Percentiles rank a stretch among this genome's conserved stretches.
These are phyloP conservation scores for Fusarium torulosum DNA, from an alignment of 2,329 filamentous ascomycete species.

Conservation along the genomic window DNA sequence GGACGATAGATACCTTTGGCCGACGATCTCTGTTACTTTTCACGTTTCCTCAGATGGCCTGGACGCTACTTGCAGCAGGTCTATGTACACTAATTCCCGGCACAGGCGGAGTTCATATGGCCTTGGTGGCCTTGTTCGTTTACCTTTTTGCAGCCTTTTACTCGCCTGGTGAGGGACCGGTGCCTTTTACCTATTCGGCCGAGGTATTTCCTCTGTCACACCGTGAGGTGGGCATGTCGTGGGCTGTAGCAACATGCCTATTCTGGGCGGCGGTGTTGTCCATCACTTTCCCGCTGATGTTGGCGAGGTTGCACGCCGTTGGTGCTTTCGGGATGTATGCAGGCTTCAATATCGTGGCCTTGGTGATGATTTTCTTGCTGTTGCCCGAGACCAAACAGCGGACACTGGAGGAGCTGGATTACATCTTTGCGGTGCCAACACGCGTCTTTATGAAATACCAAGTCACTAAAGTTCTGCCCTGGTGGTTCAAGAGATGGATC, in stretches of 20 bases:
- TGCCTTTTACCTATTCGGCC: slow-evolving; percentile 76
- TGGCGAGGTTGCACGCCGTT: slow-evolving; percentile 58
- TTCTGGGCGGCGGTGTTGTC: slow-evolving; percentile 70
- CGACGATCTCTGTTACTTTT: slow-evolving; percentile 63
- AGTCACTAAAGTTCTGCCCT: slow-evolving; percentile 67
- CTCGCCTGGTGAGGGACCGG: slow-evolving; percentile 70
- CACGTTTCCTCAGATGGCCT: slow-evolving; percentile 59
- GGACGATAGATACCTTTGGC: slow-evolving; percentile 70
- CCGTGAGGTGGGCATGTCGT: slow-evolving; percentile 78
- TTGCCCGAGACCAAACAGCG: slow-evolving; percentile 71
- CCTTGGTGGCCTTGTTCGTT: slow-evolving; percentile 68
- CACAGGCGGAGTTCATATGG: slow-evolving; percentile 50
- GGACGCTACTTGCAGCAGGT: slow-evolving; percentile 56
- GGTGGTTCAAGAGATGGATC: slow-evolving; percentile 70
- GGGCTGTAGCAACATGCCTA: slow-evolving; percentile 74
- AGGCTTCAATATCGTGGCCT: slow-evolving; percentile 66
- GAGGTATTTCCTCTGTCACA: slow-evolving; percentile 79
- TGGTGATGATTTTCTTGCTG: slow-evolving; percentile 68
- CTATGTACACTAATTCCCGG: slow-evolving; percentile 66
- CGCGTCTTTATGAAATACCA: slow-evolving; percentile 69
- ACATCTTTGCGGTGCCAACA: slow-evolving; percentile 71
- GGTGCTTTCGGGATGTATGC: slow-evolving; percentile 69
- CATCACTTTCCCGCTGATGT: slow-evolving; percentile 73
- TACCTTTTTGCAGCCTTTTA: slow-evolving; percentile 67
- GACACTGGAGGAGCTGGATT: slow-evolving; percentile 68